Conservation (phyloP, 352 stramenopile species). For the Pythium dissotocum region DNA sequence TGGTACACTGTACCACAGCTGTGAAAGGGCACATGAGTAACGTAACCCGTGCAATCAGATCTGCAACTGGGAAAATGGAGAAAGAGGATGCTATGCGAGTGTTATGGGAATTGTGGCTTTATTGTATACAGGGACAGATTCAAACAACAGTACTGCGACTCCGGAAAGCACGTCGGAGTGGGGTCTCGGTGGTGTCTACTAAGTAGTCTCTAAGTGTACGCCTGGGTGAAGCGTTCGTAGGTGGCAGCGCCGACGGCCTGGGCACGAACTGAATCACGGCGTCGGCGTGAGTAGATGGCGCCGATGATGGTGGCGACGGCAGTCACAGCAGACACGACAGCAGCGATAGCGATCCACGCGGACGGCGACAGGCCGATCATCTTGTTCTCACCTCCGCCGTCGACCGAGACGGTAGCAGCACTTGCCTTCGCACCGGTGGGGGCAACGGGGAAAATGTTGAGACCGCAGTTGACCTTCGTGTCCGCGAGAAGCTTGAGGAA, state of each 20-base stretch:
- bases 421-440: conserved; percentile 52
- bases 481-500: conserved; percentile 72
- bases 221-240: conserved; percentile 26
- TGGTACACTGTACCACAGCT: background rate
- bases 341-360: conserved; percentile 62
- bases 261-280: conserved; percentile 47
- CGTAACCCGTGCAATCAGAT: background rate
- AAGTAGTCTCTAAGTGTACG: conserved; percentile 18
- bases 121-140: background rate
- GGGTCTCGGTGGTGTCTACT: background rate
- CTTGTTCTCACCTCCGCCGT: conserved; percentile 62
- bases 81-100: background rate
- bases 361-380: conserved; percentile 56
- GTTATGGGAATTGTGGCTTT: background rate
- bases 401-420: conserved; percentile 40
- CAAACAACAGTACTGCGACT: background rate
- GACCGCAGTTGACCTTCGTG: conserved; percentile 71
- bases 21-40: background rate
- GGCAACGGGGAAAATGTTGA: conserved; percentile 81
- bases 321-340: conserved; percentile 48
- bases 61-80: background rate
- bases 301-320: conserved; percentile 52
- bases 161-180: background rate
- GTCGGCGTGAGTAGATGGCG: conserved; percentile 45
- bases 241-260: conserved; percentile 44